Evolutionary conservation across 176 grass and related monocot genomes (phyloP).

Genomic region (Phoenix roebelenii): DNA sequence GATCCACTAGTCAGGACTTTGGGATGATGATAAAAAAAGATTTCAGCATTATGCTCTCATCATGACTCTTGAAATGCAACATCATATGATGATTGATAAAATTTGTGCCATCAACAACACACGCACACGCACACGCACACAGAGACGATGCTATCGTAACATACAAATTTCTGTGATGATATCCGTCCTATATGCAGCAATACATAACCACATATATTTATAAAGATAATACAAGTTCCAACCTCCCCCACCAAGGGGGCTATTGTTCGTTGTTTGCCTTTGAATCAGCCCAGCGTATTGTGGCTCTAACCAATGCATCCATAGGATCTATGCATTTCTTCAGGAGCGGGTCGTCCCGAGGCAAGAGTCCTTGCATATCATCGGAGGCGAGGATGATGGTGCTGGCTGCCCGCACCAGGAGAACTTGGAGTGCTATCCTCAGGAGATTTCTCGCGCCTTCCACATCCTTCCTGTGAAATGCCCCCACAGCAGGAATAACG

Average conservation of each 20-base stretch:
- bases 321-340: slow-evolving; percentile 60
- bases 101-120: too few relatives aligned
- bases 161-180: too few relatives aligned
- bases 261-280: not conserved
- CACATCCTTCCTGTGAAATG: slow-evolving; percentile 60
- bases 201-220: not conserved
- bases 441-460: slow-evolving; percentile 60
- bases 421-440: slow-evolving; percentile 64
- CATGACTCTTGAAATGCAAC: too few relatives aligned
- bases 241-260: not conserved
- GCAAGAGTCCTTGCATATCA: slow-evolving; percentile 48
- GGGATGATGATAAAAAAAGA: too few relatives aligned
- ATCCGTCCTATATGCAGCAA: too few relatives aligned
- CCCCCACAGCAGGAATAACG: slow-evolving; percentile 35
- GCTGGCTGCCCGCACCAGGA: slow-evolving; percentile 64
- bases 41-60: too few relatives aligned
- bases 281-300: slow-evolving; percentile 27
- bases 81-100: too few relatives aligned
- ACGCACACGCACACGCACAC: too few relatives aligned
- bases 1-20: too few relatives aligned
- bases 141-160: too few relatives aligned
- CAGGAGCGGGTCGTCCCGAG: slow-evolving; percentile 54
- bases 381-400: slow-evolving; percentile 61
- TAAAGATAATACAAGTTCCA: not conserved
- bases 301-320: slow-evolving; percentile 50